Conservation (phyloP, 192 early-diverging fungal genomes). For the Backusella liffmaniae region DNA sequence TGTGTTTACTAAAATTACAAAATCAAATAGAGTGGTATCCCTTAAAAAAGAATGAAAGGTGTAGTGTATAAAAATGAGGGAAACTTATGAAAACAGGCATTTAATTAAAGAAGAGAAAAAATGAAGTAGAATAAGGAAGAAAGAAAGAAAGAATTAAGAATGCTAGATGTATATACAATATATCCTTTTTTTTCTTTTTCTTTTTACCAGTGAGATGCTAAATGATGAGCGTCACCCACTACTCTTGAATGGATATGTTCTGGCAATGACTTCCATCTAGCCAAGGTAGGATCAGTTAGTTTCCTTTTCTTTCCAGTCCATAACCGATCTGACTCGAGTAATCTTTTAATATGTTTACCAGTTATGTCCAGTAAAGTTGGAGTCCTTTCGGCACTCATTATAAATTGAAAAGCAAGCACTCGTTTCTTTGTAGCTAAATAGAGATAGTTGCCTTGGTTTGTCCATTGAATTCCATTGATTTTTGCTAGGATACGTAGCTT, state of each 20-base stretch:
- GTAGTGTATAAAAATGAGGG: not conserved
- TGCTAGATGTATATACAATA: not conserved
- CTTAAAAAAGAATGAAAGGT: not conserved
- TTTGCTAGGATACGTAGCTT: constrained; percentile 41
- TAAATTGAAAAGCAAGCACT: constrained; percentile 41
- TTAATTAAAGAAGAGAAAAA: not conserved
- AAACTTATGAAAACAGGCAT: not conserved
- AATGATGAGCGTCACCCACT: not conserved
- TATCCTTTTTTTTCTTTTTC: not conserved
- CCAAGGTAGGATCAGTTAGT: constrained; percentile 6
- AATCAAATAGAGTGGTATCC: not conserved
- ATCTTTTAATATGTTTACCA: constrained; percentile 9
- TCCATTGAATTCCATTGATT: constrained; percentile 47
- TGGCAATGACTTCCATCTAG: constrained; percentile 1
- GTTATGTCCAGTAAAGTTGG: constrained; percentile 7
- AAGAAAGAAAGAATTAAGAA: not conserved
- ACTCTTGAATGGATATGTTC: constrained; percentile 10
- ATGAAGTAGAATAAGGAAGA: not conserved
- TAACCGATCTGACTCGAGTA: constrained; percentile 3
- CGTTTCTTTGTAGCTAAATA: constrained; percentile 45
- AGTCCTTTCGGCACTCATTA: not conserved
- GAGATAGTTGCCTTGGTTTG: constrained; percentile 37
- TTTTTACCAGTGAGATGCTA: constrained; percentile 3
- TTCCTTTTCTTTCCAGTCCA: not conserved
- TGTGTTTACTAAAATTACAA: constrained; percentile 2